Evolutionary conservation across 2,329 filamentous ascomycete species (phyloP).

Genomic region (Stagonosporopsis rhizophila): DNA sequence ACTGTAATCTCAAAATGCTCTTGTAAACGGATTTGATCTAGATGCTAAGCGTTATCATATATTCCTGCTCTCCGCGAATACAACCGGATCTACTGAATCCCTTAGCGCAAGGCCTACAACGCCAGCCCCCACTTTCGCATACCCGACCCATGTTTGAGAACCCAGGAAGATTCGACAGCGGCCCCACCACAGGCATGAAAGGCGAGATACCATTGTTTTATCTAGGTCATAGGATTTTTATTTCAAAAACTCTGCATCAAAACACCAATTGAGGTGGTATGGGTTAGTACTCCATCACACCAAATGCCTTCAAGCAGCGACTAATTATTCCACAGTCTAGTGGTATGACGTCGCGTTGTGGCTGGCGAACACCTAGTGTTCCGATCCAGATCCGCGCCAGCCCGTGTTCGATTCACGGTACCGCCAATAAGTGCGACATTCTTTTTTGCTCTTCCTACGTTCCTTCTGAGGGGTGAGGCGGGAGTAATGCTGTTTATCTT

Average conservation of each 20-base stretch:
- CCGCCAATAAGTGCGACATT: conserved; percentile 29
- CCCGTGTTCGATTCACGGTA: conserved; percentile 43
- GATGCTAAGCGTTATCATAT: too few species aligned
- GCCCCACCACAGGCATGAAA: too few species aligned
- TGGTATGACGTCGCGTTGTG: conserved; percentile 44
- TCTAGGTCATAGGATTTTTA: too few species aligned
- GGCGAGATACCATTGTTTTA: too few species aligned
- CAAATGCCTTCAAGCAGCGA: background rate
- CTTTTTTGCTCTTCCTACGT: conserved; percentile 21
- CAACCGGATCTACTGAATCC: background rate
- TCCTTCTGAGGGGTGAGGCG: background rate
- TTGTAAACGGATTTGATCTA: too few species aligned
- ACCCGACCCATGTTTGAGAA: too few species aligned
- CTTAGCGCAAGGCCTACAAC: too few species aligned
- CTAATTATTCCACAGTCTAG: conserved; percentile 24
- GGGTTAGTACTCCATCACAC: conserved; percentile 1
- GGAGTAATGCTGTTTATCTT: background rate
- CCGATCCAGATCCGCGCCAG: conserved; percentile 38
- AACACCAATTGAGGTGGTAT: conserved; percentile 29
- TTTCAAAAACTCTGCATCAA: too few species aligned
- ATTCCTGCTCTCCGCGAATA: background rate
- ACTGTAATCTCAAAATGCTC: background rate
- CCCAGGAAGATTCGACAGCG: too few species aligned
- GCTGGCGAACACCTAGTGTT: conserved; percentile 29
- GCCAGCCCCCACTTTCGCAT: too few species aligned